Evolutionary conservation across 371 early-diverging fungal genomes (phyloP).

Genomic region (Mortierella polycephala): DNA sequence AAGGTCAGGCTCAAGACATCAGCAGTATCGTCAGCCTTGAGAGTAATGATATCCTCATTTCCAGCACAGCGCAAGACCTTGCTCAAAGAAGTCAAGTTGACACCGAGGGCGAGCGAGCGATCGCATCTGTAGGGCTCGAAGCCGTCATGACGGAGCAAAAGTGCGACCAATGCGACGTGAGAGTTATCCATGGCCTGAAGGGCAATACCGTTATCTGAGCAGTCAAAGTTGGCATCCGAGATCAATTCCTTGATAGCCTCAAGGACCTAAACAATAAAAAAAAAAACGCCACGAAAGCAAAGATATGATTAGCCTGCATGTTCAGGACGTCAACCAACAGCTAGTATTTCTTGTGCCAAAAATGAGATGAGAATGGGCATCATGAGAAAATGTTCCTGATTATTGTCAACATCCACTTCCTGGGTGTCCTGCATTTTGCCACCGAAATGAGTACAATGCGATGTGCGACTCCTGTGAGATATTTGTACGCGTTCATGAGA

Average conservation of each 20-base stretch:
- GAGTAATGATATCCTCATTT: constrained; percentile 91
- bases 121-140: constrained; percentile 98
- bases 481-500: not conserved
- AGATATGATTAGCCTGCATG: no score
- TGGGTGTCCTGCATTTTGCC: constrained; percentile 1
- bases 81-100: constrained; percentile 86
- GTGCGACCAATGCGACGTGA: constrained; percentile 95
- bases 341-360: not conserved
- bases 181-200: constrained; percentile 99
- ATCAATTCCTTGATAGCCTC: constrained; percentile 98
- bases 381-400: no score
- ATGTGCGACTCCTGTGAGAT: not conserved
- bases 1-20: constrained; percentile 88
- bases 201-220: constrained; percentile 93
- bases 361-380: not conserved
- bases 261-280: constrained; percentile 67
- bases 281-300: no score
- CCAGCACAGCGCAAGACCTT: constrained; percentile 96
- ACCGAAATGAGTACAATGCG: not conserved
- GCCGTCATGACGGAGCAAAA: constrained; percentile 87
- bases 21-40: constrained; percentile 90
- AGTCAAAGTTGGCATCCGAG: constrained; percentile 97
- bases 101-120: constrained; percentile 91
- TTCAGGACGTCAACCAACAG: not conserved
- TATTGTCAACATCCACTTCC: not conserved